Evolutionary conservation across 1,139 yeast genomes (phyloP), one percentile per base, ranked within the genome.

Genomic region (Lodderomyces jiufengensis): DNA sequence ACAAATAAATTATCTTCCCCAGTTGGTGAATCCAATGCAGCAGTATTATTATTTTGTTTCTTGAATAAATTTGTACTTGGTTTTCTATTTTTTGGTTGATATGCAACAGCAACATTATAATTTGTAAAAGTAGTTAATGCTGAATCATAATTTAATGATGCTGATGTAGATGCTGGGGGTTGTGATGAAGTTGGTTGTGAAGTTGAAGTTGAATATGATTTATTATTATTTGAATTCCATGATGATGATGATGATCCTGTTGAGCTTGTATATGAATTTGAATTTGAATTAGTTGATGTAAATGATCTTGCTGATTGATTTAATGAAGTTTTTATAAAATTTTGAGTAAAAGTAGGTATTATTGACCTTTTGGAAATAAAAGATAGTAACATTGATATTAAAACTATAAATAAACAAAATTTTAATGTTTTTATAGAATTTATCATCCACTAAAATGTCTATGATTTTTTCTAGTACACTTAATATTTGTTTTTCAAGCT

Each of bases 1-100:
- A 79, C 69, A 47, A 90, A 81, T 50, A 76, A 83, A 48, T 87
- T 85, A 56, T 90, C 98, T 54, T 90, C 97, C 4, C 97, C 98
- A 2, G 92, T 73, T 3, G 84, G 80, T 1, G 86, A 80, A 21
- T 52, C 47, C 28, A 54, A 42, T 2, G 73, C 73, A 2, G 73
- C 63, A 27, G 50, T 48, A 37, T 61, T 50, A 30, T 59, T 61
- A 3, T 24, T 25, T 5, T 27, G 28, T 50, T 48, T 47, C 41
- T 61, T 61, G 51, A 69, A 69, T 26, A 62, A 57, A 46, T 77
- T 78, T 25, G 62, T 44, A 25, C 35, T 32, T 34, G 64, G 70
- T 40, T 68, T 73, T 39, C 92, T 62, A 48, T 78, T 80, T 53
- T 84, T 84, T 7, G 92, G 85, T 50, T 80, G 83, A 54, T 69